These are phyloP conservation scores for Populus simonii DNA, from an alignment of 345 rosid species.

Conservation along the genomic window DNA sequence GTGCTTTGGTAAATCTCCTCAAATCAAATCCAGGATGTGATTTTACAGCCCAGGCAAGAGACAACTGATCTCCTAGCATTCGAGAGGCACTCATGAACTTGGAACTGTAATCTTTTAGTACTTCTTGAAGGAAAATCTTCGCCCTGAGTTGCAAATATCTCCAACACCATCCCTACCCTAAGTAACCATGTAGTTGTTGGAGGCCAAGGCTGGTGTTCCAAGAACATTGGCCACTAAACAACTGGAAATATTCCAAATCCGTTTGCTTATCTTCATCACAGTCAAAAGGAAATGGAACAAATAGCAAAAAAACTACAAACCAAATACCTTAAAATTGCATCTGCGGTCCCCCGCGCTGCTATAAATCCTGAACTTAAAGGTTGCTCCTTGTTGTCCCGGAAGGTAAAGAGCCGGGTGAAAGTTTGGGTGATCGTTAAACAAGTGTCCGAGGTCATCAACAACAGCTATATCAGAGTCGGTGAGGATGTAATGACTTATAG, in stretches of 20 bases:
- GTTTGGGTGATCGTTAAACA: slow-evolving; percentile 30
- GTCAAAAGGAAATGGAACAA: neutral
- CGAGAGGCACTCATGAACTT: slow-evolving; percentile 75
- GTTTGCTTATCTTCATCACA: neutral
- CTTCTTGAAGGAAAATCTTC: slow-evolving; percentile 58
- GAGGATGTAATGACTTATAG: slow-evolving; percentile 61
- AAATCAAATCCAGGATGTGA: slow-evolving; percentile 61
- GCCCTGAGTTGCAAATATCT: slow-evolving; percentile 50
- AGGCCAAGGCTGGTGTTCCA: neutral
- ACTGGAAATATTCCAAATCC: neutral
- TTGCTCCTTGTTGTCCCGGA: slow-evolving; percentile 21
- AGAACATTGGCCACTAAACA: neutral
- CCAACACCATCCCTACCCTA: neutral
- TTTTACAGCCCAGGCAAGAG: slow-evolving; percentile 69
- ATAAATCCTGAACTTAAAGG: slow-evolving; percentile 94
- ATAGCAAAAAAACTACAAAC: neutral
- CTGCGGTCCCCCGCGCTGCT: slow-evolving; percentile 84
- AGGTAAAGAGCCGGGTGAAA: too few species aligned
- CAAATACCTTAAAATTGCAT: slow-evolving; percentile 64
- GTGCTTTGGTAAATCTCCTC: slow-evolving; percentile 58
- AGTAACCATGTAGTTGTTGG: neutral
- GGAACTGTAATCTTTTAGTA: slow-evolving; percentile 60
- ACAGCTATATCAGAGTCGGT: slow-evolving; percentile 87
- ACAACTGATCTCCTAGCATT: slow-evolving; percentile 95
- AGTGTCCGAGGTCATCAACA: slow-evolving; percentile 59